phyloP scores from a whole-genome alignment of 192 early-diverging fungal genomes.

The Umbelopsis isabellina region DNA sequence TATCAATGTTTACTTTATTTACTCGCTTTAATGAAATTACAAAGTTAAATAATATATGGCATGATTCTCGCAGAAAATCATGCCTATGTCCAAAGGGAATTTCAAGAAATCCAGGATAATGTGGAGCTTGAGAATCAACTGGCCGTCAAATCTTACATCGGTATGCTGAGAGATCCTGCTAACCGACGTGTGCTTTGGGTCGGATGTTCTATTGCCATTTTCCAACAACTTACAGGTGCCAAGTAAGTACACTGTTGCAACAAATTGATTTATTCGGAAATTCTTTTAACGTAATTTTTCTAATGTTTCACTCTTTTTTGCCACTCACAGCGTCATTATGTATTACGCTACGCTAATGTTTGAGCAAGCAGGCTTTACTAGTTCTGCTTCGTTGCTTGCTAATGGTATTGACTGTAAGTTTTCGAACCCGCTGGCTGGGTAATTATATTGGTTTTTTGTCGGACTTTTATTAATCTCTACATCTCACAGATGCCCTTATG shows the following conservation, averaged over 20 bases:
- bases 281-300: not conserved
- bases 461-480: not conserved
- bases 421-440: slow-evolving; percentile 29
- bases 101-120: slow-evolving; percentile 70
- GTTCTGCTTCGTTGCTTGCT: slow-evolving; percentile 41
- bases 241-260: slow-evolving; percentile 40
- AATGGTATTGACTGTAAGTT: slow-evolving; percentile 65
- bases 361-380: slow-evolving; percentile 41
- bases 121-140: slow-evolving; percentile 62
- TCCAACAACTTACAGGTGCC: slow-evolving; percentile 84
- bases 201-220: slow-evolving; percentile 56
- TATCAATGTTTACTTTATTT: too few species aligned
- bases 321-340: slow-evolving; percentile 55
- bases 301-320: too few species aligned
- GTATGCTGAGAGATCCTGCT: slow-evolving; percentile 47
- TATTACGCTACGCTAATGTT: slow-evolving; percentile 69
- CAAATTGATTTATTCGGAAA: too few species aligned
- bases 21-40: too few species aligned
- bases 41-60: too few species aligned
- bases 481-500: slow-evolving; percentile 64
- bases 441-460: not conserved
- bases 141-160: slow-evolving; percentile 57
- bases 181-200: slow-evolving; percentile 64
- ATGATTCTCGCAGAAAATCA: not conserved
- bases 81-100: slow-evolving; percentile 59